Percentiles rank a stretch among this genome's conserved stretches.
These are phyloP conservation scores for Daldinia bambusicola DNA, from an alignment of 495 filamentous ascomycete genomes.

Conservation along the genomic window DNA sequence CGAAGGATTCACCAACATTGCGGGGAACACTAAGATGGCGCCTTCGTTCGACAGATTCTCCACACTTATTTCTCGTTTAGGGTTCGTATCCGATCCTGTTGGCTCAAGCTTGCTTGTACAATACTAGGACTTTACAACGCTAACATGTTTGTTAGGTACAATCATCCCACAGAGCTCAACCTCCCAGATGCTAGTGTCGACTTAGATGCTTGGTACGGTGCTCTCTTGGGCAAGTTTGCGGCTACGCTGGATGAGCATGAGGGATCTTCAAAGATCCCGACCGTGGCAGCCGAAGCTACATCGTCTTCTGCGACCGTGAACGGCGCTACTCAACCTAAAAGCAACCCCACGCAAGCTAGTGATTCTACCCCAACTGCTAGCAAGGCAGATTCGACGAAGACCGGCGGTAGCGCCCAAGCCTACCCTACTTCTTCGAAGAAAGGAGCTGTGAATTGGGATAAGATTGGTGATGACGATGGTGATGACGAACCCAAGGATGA, in stretches of 20 bases:
- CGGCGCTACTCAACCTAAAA: conserved; percentile 15
- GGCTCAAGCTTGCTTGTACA: neutral
- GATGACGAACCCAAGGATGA: conserved; percentile 68
- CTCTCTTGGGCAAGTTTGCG: conserved; percentile 30
- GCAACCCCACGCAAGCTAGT: conserved; percentile 30
- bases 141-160: conserved; percentile 34
- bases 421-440: conserved; percentile 91
- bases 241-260: conserved; percentile 18
- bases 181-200: conserved; percentile 25
- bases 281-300: conserved; percentile 19
- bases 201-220: conserved; percentile 35
- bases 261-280: conserved; percentile 13
- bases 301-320: neutral
- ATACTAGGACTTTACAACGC: neutral
- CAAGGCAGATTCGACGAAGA: conserved; percentile 20
- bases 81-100: conserved; percentile 37
- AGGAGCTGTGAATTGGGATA: conserved; percentile 94
- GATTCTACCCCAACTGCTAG: conserved; percentile 42
- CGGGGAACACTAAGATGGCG: conserved; percentile 9
- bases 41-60: conserved; percentile 34
- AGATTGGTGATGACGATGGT: conserved; percentile 60
- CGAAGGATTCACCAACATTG: conserved; percentile 38
- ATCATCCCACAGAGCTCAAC: conserved; percentile 19
- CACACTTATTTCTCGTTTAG: conserved; percentile 17
- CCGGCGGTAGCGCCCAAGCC: conserved; percentile 56